Conservation (phyloP, 805 yeast species). For the Naumovozyma baii region DNA sequence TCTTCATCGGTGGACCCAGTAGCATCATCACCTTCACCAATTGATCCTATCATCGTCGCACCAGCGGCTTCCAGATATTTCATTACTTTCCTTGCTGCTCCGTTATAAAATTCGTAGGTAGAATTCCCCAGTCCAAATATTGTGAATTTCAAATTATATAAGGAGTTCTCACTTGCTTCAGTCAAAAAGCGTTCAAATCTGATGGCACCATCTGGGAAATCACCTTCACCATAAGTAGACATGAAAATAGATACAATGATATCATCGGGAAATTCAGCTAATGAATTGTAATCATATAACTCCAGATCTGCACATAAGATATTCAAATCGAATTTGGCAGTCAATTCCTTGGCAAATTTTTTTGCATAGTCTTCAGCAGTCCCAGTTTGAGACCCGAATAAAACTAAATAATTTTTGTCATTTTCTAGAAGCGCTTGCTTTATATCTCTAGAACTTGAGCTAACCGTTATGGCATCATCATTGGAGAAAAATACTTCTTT, state of each 20-base stretch:
- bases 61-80: slow-evolving; percentile 49
- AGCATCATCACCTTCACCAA: slow-evolving; percentile 94
- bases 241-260: slow-evolving; percentile 64
- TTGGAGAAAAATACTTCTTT: slow-evolving; percentile 26
- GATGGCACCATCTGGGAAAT: slow-evolving; percentile 91
- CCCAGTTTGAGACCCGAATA: slow-evolving; percentile 95
- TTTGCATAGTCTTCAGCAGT: slow-evolving; percentile 96
- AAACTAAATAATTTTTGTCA: slow-evolving; percentile 66
- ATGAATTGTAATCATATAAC: slow-evolving; percentile 73
- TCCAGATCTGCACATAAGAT: slow-evolving; percentile 84
- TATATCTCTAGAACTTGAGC: slow-evolving; percentile 45
- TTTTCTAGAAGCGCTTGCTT: slow-evolving; percentile 47
- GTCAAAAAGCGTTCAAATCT: slow-evolving; percentile 64
- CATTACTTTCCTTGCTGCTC: slow-evolving; percentile 58
- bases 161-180: slow-evolving; percentile 39
- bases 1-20: slow-evolving; percentile 92
- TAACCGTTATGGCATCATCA: slow-evolving; percentile 29
- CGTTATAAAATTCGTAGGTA: slow-evolving; percentile 86
- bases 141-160: slow-evolving; percentile 54
- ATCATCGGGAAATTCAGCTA: slow-evolving; percentile 52
- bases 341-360: slow-evolving; percentile 81
- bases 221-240: slow-evolving; percentile 98
- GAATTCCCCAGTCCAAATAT: slow-evolving; percentile 91
- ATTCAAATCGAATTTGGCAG: slow-evolving; percentile 67
- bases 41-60: slow-evolving; percentile 62